Base-by-base conservation (phyloP, 2,329 filamentous ascomycete species). In the Monilinia fructigena region DNA sequence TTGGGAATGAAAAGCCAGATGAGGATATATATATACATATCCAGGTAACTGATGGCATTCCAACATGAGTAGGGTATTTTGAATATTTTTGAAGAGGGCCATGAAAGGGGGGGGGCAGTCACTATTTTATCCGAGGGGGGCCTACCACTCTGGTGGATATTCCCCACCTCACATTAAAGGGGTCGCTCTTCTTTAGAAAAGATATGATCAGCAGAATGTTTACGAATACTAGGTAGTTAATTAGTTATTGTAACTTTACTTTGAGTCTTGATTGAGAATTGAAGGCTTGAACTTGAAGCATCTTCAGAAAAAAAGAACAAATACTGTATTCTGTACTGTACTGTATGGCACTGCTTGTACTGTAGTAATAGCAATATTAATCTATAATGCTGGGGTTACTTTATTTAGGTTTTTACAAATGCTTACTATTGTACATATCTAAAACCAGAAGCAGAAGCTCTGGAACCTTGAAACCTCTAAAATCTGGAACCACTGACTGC, bases 381-480 rank as follows among this genome's bases (percentile, higher is more conserved):
- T 35, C 5, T 1, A 35, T 35, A 7, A 35, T 35, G 31, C 31
- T 8, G 31, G 31, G 31, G 5, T 35, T 35, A 35, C 31, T 7
- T 5, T 35, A 35, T 35, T 35, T 35, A 35, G 31, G 31, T 35
- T 35, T 35, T 35, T 16, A 42, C 40, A 4, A 12, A 42, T 3
- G 40, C 40, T 14, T 42, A 42, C 40, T 42, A 28, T 4, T 28
- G 28, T 28, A 47, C 14, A 35, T 35, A 35, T 35, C 31, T 35
- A 35, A 38, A 54, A 63, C 20, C 53, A 16, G 8, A 47, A 20
- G 4, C 31, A 26, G 50, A 63, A 63, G 48, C 23, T 55, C 60
- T 63, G 28, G 35, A 58, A 42, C 12, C 40, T 42, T 58, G 26
- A 42, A 55, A 47, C 31, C 23, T 31, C 26, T 23, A 18, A 23